Conservation (phyloP, 495 filamentous ascomycete species). For the Aspergillus bertholletiae region DNA sequence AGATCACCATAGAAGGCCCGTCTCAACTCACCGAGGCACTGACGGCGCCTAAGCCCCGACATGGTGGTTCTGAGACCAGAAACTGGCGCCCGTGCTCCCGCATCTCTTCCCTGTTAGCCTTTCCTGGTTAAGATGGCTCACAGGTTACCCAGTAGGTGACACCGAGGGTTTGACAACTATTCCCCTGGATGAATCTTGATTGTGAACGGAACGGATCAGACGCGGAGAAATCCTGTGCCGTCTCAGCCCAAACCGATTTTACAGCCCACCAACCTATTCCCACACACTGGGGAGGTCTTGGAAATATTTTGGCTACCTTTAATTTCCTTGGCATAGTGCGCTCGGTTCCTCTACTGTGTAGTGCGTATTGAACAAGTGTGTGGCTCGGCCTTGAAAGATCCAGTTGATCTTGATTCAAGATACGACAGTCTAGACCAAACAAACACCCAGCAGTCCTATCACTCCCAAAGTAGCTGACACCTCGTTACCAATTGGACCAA, state of each 20-base stretch:
- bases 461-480: no score
- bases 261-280: not conserved
- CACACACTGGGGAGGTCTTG: no score
- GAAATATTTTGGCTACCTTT: not conserved
- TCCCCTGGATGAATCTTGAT: not conserved
- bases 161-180: not conserved
- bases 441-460: no score
- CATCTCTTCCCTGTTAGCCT: not conserved
- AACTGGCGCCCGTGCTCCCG: conserved; percentile 2
- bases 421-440: no score
- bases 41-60: not conserved
- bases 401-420: no score
- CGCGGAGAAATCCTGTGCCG: not conserved
- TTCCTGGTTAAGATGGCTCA: not conserved
- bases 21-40: not conserved
- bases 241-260: not conserved
- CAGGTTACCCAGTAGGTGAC: not conserved
- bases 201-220: not conserved
- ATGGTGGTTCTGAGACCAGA: not conserved
- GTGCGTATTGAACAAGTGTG: no score
- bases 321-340: not conserved
- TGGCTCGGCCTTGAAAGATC: no score
- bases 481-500: no score
- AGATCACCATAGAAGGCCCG: no score
- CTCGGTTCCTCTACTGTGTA: no score